These are phyloP conservation scores for Auricularia auricula-judae DNA, from an alignment of 768 basidiomycete genomes.

Conservation along the genomic window DNA sequence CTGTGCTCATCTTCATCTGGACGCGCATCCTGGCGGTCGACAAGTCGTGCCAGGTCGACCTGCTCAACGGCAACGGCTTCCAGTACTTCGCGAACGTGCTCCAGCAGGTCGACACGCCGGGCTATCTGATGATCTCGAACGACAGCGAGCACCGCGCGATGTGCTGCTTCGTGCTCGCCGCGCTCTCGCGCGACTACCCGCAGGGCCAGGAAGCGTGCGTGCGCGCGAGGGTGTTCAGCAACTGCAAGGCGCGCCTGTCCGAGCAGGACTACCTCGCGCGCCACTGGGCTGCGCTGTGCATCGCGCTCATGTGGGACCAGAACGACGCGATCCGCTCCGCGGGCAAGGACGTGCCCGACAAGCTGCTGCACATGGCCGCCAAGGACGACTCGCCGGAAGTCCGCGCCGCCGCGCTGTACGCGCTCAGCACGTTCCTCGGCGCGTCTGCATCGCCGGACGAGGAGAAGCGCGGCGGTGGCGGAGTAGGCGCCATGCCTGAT, in stretches of 20 bases:
- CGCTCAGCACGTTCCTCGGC: constrained; percentile 88
- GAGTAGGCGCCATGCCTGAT: constrained; percentile 69
- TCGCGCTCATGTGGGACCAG: constrained; percentile 89
- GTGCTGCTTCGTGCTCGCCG: constrained; percentile 92
- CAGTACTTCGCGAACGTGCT: constrained; percentile 78
- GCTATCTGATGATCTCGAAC: constrained; percentile 63
- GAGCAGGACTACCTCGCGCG: constrained; percentile 87
- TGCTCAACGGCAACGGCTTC: constrained; percentile 70
- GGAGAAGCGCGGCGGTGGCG: constrained; percentile 65
- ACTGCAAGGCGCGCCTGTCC: constrained; percentile 73
- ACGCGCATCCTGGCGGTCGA: constrained; percentile 96
- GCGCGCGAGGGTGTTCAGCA: constrained; percentile 71
- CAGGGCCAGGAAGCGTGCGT: constrained; percentile 81
- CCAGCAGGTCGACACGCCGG: constrained; percentile 49
- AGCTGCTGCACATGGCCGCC: constrained; percentile 57
- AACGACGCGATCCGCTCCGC: constrained; percentile 85
- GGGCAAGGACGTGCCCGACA: constrained; percentile 71
- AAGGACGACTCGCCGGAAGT: constrained; percentile 90
- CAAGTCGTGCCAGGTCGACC: constrained; percentile 79
- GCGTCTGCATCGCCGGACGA: constrained; percentile 68
- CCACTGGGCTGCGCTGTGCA: constrained; percentile 90
- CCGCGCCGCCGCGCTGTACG: constrained; percentile 80
- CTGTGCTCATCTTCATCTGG: constrained; percentile 98
- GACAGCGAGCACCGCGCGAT: constrained; percentile 93
- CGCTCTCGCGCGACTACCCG: constrained; percentile 82